A percentile compares a stretch with the other conserved stretches of the same genome.
Evolutionary conservation across 441 rosid genomes (phyloP).

Genomic region (Caryocar brasiliense): DNA sequence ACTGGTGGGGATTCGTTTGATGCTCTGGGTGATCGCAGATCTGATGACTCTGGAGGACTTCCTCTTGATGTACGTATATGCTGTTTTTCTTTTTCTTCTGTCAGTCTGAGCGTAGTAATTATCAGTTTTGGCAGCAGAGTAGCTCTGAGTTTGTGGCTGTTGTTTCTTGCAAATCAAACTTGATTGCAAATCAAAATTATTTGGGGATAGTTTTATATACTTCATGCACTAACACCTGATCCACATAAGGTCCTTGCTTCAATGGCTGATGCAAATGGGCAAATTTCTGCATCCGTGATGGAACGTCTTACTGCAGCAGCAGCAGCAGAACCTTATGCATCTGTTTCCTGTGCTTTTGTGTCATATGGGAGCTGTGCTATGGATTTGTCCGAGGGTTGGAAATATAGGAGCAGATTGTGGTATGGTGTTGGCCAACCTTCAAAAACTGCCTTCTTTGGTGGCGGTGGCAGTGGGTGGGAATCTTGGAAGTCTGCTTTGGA

Average conservation of each 20-base stretch:
- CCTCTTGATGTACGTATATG: constrained; percentile 76
- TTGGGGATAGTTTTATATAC: neutral
- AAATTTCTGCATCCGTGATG: constrained; percentile 82
- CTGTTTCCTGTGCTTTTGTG: constrained; percentile 96
- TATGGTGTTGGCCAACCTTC: constrained; percentile 87
- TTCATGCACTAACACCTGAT: constrained; percentile 13
- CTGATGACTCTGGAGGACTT: constrained; percentile 64
- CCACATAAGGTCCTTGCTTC: constrained; percentile 80
- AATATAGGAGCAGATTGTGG: constrained; percentile 94
- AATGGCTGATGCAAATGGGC: constrained; percentile 99
- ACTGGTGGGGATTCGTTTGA: constrained; percentile 50
- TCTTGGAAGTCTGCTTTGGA: constrained; percentile 83
- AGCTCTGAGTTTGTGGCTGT: neutral
- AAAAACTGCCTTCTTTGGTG: constrained; percentile 56
- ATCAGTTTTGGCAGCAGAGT: neutral
- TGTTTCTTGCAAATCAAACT: too few species aligned
- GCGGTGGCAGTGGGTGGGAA: constrained; percentile 94
- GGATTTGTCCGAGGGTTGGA: constrained; percentile 98
- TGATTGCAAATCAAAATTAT: too few species aligned
- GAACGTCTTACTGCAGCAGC: constrained; percentile 96
- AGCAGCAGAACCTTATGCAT: constrained; percentile 96
- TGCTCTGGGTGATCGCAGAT: constrained; percentile 47
- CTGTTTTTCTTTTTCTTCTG: neutral
- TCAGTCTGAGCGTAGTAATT: neutral
- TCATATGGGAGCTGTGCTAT: constrained; percentile 92